Evolutionary conservation across 495 filamentous ascomycete genomes (phyloP), one percentile per base, ranked within the genome.

Genomic region (Neurospora sp.): DNA sequence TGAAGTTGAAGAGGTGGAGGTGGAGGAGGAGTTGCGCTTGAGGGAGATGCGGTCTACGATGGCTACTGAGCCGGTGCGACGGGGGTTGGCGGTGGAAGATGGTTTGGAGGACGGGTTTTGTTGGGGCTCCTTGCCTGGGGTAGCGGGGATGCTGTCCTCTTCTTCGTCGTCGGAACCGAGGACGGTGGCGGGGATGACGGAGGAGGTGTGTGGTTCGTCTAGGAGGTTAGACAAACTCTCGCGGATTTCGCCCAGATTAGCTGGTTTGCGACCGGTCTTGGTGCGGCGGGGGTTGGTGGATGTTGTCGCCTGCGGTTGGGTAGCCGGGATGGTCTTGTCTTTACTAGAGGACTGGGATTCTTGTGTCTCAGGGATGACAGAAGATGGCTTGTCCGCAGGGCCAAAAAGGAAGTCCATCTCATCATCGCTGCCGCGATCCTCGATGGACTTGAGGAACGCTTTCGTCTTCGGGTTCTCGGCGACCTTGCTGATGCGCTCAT

Each of bases 401-500:
- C 87, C 85, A 71, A 87, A 87, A 39, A 91, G 87, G 78, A 97
- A 92, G 72, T 93, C 92, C 79, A 92, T 84, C 37, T 95, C 92
- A 71, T 95, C 92, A 48, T 95, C 93, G 27, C 88, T 85, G 62
- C 90, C 91, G 42, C 86, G 87, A 77, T 98, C 96, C 75, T 97
- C 94, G 70, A 99, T 91, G 10, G 93, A 91, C 72, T 87, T 88
- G 73, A 98, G 88, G 84, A 99, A 99, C 0, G 96, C 96, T 16
- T 89, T 84, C 77, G 93, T 94, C 80, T 94, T 94, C 14, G 94
- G 94, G 78, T 98, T 94, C 76, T 93, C 89, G 38, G 95, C 94
- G 71, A 99, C 91, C 78, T 94, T 93, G 75, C 90, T 93, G 73
- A 98, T 87, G 66, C 94, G 93, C 80, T 94, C 94, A 77, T 99